Base-by-base conservation (phyloP, 352 stramenopile species). In the Phytopythium chamaehyphon region DNA sequence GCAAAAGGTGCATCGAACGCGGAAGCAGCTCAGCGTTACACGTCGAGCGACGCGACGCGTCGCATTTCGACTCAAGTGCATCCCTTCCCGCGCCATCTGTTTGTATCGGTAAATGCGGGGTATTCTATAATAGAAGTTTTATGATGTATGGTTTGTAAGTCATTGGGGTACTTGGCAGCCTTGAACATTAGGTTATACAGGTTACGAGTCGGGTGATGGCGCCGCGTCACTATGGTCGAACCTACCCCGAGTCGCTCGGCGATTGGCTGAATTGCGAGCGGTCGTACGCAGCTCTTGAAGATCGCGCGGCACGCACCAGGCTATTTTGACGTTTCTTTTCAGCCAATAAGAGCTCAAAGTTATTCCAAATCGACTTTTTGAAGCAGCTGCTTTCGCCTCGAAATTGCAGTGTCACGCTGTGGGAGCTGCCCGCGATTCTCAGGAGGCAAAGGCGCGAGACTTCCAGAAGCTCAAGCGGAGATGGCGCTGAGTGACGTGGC, bases 101-200 rank as follows among this genome's bases (percentile, higher is more conserved):
- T 5, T 10, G 9, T 10, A 33, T 33, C 28, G 28, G 28, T 33
- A 10, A 9, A 33, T 10, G 28, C 28, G 28, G 28, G 28, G 9
- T 33, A 33, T 33, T 33, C 5, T 33, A 10, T 5, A 33, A 10
- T 9, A 33, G 9, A 33, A 9, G 28, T 33, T 33, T 33, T 33
- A 10, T 33, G 28, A 33, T 33, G 28, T 33, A 33, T 33, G 9
- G 28, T 5, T 33, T 33, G 28, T 33, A 54, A 9, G 9, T 76
- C 47, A 75, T 71, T 73, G 65, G 68, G 37, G n/a, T 45, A 39
- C 59, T 44, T n/a, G 24, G 24, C 23, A 36, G 47, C 21, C 47
- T 60, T 47, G 36, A 62, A 63, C 5, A 33, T 33, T 33, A 33
- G 28, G 28, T 33, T 5, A 10, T 5, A 10, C 5, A 33, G 28